A percentile compares a stretch with the other conserved stretches of the same genome.
Evolutionary conservation across 192 early-diverging fungal species (phyloP).

Genomic region (Allomyces arbusculus): DNA sequence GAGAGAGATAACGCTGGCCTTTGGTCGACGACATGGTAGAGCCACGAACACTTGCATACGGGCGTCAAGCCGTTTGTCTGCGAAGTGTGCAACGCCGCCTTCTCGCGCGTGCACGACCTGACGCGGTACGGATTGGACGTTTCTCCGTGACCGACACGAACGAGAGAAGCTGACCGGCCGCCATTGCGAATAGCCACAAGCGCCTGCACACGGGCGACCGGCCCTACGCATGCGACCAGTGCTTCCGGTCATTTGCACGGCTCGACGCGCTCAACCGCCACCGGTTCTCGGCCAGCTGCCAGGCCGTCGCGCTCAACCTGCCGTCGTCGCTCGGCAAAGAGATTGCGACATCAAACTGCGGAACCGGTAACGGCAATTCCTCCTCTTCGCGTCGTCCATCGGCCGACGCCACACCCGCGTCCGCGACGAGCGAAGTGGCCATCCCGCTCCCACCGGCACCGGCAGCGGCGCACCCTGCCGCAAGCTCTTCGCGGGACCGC

Average conservation of each 20-base stretch:
- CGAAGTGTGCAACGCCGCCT: constrained; percentile 47
- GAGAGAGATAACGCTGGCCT: too few relatives aligned
- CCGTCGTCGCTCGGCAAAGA: neutral
- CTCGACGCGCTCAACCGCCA: constrained; percentile 61
- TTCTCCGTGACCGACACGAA: neutral
- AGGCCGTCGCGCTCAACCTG: neutral
- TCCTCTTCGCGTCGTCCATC: too few relatives aligned
- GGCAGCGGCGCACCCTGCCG: too few relatives aligned
- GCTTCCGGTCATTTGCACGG: constrained; percentile 61
- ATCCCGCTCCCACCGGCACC: too few relatives aligned
- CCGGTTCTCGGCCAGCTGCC: neutral
- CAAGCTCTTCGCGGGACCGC: too few relatives aligned
- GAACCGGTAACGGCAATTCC: too few relatives aligned
- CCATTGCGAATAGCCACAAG: constrained; percentile 20
- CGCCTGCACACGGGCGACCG: constrained; percentile 57
- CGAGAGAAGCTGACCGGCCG: neutral
- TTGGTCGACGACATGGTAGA: too few relatives aligned
- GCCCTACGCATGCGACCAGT: constrained; percentile 50
- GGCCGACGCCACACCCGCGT: too few relatives aligned
- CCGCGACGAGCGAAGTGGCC: too few relatives aligned
- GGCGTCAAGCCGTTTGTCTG: constrained; percentile 43
- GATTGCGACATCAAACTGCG: too few relatives aligned
- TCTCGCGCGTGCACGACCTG: constrained; percentile 79
- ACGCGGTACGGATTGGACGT: constrained; percentile 24
- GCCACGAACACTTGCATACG: constrained; percentile 40